Evolutionary conservation across 306 rosid species (phyloP), one percentile per base, ranked within the genome.

Genomic region (Ochetophila trinervis): DNA sequence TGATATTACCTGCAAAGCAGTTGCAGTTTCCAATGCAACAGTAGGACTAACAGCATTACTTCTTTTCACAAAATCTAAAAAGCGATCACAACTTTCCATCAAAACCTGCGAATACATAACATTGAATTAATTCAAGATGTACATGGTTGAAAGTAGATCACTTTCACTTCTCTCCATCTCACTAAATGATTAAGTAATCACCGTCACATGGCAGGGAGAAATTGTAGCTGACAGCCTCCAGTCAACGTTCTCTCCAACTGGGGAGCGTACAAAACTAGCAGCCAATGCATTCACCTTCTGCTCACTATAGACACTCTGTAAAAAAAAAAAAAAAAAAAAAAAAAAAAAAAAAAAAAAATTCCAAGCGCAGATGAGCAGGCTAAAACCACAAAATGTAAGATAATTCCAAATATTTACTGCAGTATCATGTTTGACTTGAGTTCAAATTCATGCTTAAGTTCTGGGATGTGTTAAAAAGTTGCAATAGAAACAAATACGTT

Each of bases 41-140:
- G 94, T 84, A 55, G 99, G 99, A 80, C 99, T 93, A 61, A 90
- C 90, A 54, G 91, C 99, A 80, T 84, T 90, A 65, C 97, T 93
- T 66, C 97, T 86, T 78, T 82, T 86, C 73, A 90, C 19, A 83
- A 93, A 93, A 84, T 93, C 96, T 32, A 89, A 67, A 74, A 93
- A 67, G 3, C 96, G 91, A 63, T 90, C 84, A 84, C 82, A 78
- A 75, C 99, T 93, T 73, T 87, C 87, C 87, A 78, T 78, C 69
- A 90, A 78, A 73, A 90, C 85, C 99, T 93, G 78, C 66, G 74
- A 76, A 40, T 47, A 11, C 3, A 68, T 35, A 60, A 50, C 36
- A 19, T 62, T 45, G 30, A 63, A 24, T 50, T 34, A 68, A 24
- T 20, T 17, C 52, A 34, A 56, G 48, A 72, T 18, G 36, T 49